Base-by-base conservation (phyloP, 306 rosid species). In the Ceratonia siliqua region DNA sequence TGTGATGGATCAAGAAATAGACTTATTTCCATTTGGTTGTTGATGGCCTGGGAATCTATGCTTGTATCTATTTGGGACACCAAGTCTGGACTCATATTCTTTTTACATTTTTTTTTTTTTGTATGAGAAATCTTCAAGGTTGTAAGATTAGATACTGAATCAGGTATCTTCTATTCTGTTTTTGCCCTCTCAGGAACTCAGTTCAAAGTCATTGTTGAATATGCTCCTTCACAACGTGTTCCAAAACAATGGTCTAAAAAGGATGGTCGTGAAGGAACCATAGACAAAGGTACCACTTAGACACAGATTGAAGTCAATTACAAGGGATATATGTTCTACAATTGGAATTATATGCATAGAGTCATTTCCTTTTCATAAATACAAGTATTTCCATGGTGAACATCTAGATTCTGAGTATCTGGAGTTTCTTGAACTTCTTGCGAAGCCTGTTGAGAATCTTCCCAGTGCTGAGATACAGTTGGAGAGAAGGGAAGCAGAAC, bases 401-500 rank as follows among this genome's bases (percentile, higher is more conserved):
- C 80, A 59, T 87, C 76, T 84, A 90, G 96, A 90, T 88, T 83
- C 89, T 64, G 91, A 90, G 72, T 90, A 88, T 84, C 80, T 86
- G 82, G 86, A 88, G 77, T 90, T 90, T 82, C 96, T 90, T 73
- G 87, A 90, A 78, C 83, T 70, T 72, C 82, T 84, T 74, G 83
- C 85, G 38, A 88, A 90, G 78, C 96, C 96, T 63, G 80, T 82
- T 14, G 93, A 90, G 88, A 88, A 85, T 83, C 96, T 90, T 80
- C 93, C 96, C 10, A 90, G 93, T 72, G 96, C 96, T 9, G 93
- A 90, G 83, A 85, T 86, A 74, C 93, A 90, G 38, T 65, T 90
- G 83, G 96, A 90, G 78, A 88, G 89, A 82, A 86, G 89, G 82
- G 96, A 90, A 55, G 89, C 93, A 7, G 89, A 88, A 73, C 88